These are phyloP conservation scores for Arthonia radiata DNA, from an alignment of 495 filamentous ascomycete species.

Conservation along the genomic window DNA sequence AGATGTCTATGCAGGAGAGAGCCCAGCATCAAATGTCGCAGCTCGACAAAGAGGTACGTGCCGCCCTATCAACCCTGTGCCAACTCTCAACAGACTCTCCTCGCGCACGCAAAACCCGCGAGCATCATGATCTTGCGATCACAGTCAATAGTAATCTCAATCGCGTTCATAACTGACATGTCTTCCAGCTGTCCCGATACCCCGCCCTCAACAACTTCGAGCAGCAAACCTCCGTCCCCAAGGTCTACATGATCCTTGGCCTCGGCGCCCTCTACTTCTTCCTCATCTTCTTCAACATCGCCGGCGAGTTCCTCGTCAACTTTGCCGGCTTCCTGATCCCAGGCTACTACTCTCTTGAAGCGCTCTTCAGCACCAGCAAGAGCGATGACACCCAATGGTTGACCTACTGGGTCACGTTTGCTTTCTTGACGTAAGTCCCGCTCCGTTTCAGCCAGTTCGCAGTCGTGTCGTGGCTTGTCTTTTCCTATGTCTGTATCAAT, in stretches of 20 bases:
- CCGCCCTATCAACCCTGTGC: slow-evolving; percentile 1
- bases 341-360: slow-evolving; percentile 83
- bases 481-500: too few species aligned
- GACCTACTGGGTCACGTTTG: slow-evolving; percentile 94
- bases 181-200: slow-evolving; percentile 76
- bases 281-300: slow-evolving; percentile 97
- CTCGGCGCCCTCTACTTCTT: slow-evolving; percentile 79
- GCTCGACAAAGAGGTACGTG: slow-evolving; percentile 90
- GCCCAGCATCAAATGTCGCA: slow-evolving; percentile 67
- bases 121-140: too few species aligned
- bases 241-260: slow-evolving; percentile 86
- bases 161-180: slow-evolving; percentile 6
- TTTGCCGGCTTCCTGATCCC: slow-evolving; percentile 83
- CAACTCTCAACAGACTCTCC: too few species aligned
- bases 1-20: slow-evolving; percentile 72
- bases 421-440: slow-evolving; percentile 50
- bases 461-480: too few species aligned
- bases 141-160: too few species aligned
- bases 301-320: slow-evolving; percentile 89
- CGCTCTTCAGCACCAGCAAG: slow-evolving; percentile 61
- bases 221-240: slow-evolving; percentile 81
- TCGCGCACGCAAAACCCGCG: too few species aligned
- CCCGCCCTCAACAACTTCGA: slow-evolving; percentile 85
- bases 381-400: slow-evolving; percentile 63
- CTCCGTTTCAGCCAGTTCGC: too few species aligned